These are phyloP conservation scores for Achaetomiella virescens DNA, from an alignment of 495 filamentous ascomycete genomes.

Conservation along the genomic window DNA sequence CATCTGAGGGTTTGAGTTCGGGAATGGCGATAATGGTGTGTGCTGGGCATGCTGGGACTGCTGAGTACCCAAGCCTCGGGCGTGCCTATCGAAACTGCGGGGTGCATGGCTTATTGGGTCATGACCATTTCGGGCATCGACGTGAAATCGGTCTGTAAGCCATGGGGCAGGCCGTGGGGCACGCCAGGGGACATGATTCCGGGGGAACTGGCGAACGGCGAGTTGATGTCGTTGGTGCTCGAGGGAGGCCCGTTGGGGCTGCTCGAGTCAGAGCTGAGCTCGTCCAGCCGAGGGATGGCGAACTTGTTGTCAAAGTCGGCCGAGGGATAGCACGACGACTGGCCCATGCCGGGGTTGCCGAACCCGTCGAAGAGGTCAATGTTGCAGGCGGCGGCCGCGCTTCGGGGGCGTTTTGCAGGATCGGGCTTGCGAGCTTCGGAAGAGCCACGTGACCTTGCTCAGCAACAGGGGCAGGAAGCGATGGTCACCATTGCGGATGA, in stretches of 20 bases:
- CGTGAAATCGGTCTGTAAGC: conserved; percentile 31
- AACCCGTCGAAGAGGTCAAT: conserved; percentile 56
- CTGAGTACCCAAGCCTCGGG: conserved; percentile 29
- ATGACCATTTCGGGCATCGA: conserved; percentile 43
- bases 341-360: conserved; percentile 46
- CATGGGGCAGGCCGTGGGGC: conserved; percentile 27
- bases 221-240: conserved; percentile 37
- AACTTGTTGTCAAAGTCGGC: conserved; percentile 34
- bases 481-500: conserved; percentile 62
- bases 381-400: conserved; percentile 27
- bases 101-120: conserved; percentile 39
- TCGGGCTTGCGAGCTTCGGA: conserved; percentile 50
- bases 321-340: conserved; percentile 30
- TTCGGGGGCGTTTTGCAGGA: conserved; percentile 50
- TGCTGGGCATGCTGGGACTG: conserved; percentile 29
- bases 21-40: conserved; percentile 27
- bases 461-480: conserved; percentile 66
- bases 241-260: conserved; percentile 31
- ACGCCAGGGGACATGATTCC: conserved; percentile 40
- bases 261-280: conserved; percentile 33
- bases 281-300: conserved; percentile 35
- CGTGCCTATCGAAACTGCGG: conserved; percentile 24
- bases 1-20: conserved; percentile 28
- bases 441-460: conserved; percentile 63
- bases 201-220: conserved; percentile 41